phyloP scores from a whole-genome alignment of 2,329 filamentous ascomycete genomes.

The Trichoderma harzianum region DNA sequence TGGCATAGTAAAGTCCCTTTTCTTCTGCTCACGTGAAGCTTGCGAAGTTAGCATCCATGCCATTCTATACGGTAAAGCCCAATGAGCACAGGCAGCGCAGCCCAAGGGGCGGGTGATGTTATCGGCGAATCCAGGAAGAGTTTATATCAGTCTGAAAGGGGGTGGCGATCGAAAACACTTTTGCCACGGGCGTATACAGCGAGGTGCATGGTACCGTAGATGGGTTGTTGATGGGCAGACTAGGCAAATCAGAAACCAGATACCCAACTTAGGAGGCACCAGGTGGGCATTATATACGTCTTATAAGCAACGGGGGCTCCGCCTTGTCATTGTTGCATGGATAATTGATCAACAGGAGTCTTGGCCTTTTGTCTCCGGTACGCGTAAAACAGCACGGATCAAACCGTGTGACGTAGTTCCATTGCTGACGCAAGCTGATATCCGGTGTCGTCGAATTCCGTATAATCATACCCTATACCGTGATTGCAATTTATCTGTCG shows the following conservation, averaged over 20 bases:
- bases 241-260: background rate
- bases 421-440: background rate
- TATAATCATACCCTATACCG: background rate
- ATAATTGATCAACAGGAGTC: background rate
- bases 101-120: background rate
- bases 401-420: background rate
- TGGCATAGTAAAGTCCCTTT: background rate
- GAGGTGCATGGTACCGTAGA: background rate
- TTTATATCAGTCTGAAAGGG: background rate
- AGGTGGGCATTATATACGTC: background rate
- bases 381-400: background rate
- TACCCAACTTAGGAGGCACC: background rate
- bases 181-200: background rate
- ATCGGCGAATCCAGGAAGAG: background rate
- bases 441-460: background rate
- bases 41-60: background rate
- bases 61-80: background rate
- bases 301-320: background rate
- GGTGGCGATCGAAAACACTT: background rate
- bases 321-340: background rate
- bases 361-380: background rate
- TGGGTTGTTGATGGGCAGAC: background rate
- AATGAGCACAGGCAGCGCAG: background rate
- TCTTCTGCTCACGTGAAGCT: slow-evolving; percentile 2
- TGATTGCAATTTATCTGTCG: background rate